phyloP scores from a whole-genome alignment of 306 rosid species.

The Pyrus communis region DNA sequence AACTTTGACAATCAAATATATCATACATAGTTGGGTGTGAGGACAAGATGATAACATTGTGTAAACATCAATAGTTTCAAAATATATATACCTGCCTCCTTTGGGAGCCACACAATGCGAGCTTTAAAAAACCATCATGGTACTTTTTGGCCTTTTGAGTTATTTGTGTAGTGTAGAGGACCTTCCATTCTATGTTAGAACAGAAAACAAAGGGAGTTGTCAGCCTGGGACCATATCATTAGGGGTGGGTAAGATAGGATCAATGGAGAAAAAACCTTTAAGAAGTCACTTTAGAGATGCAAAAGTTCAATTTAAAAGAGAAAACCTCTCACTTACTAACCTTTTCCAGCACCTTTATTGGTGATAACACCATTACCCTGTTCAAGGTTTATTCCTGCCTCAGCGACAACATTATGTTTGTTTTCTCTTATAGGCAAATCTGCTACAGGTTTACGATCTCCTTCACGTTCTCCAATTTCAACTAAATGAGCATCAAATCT shows the following conservation, averaged over 20 bases:
- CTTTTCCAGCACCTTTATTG: conserved; percentile 25
- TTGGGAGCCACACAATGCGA: conserved; percentile 39
- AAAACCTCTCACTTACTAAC: conserved; percentile 20
- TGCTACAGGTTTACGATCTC: conserved; percentile 25
- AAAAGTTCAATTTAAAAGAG: background rate
- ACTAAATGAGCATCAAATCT: conserved; percentile 60
- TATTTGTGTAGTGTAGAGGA: conserved; percentile 53
- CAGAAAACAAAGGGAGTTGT: background rate
- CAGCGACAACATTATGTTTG: conserved; percentile 15
- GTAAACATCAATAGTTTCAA: background rate
- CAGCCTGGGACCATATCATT: background rate
- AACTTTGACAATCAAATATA: background rate
- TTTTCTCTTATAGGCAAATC: conserved; percentile 26
- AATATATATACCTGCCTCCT: conserved; percentile 54
- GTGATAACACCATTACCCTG: conserved; percentile 23
- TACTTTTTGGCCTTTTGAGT: conserved; percentile 62
- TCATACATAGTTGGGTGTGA: background rate
- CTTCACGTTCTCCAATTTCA: conserved; percentile 56
- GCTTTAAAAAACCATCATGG: conserved; percentile 60
- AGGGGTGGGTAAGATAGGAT: background rate
- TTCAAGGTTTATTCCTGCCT: conserved; percentile 25
- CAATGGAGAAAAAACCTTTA: background rate
- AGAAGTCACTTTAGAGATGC: background rate
- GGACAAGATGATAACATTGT: background rate
- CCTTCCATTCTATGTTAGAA: conserved; percentile 56